Conservation (phyloP, 805 yeast species). For the Monosporozyma unispora region DNA sequence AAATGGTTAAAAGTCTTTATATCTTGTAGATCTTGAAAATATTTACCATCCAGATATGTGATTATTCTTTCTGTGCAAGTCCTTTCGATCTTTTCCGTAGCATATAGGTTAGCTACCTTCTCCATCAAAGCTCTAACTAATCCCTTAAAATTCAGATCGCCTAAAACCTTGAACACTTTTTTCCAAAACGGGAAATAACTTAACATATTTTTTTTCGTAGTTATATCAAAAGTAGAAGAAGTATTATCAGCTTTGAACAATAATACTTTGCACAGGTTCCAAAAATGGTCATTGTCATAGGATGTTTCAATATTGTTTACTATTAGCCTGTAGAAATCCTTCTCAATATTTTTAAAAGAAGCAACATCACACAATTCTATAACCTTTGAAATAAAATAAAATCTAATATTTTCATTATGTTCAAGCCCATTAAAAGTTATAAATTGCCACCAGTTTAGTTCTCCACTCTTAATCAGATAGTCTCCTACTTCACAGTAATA, state of each 20-base stretch:
- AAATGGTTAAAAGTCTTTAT: constrained; percentile 18
- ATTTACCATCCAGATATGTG: constrained; percentile 14
- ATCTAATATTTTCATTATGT: constrained; percentile 5
- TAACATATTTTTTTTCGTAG: background rate
- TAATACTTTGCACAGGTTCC: background rate
- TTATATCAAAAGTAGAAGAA: background rate
- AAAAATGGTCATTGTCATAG: background rate
- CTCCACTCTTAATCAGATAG: constrained; percentile 13
- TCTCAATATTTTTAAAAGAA: constrained; percentile 16
- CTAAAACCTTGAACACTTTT: background rate
- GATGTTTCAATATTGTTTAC: background rate
- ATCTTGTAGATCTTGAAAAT: constrained; percentile 16
- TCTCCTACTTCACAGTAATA: constrained; percentile 21
- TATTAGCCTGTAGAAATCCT: constrained; percentile 14
- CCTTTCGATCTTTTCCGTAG: background rate
- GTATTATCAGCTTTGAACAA: background rate
- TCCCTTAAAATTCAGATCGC: background rate
- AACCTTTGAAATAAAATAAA: constrained; percentile 15
- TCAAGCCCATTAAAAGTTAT: constrained; percentile 18
- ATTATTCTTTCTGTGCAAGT: constrained; percentile 7
- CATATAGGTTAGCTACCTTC: background rate
- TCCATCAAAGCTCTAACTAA: background rate
- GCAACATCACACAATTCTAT: constrained; percentile 17
- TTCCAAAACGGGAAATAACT: background rate
- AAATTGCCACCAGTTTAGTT: constrained; percentile 28